Percentiles rank a stretch among this genome's conserved stretches.
These are phyloP conservation scores for Saturnispora ahearnii DNA, from an alignment of 805 yeast genomes.

Conservation along the genomic window DNA sequence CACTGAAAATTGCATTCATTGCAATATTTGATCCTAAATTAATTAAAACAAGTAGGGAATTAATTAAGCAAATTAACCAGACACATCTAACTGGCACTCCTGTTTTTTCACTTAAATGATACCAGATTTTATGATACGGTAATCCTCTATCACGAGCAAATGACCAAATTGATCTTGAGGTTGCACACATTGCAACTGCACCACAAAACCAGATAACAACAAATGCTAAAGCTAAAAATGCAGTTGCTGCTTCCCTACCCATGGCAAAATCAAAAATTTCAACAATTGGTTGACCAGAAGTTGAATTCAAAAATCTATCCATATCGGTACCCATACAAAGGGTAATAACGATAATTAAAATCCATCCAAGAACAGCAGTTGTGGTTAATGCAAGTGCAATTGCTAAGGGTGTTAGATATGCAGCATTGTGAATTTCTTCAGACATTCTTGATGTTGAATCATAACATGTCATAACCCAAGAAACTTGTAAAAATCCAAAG, in stretches of 20 bases:
- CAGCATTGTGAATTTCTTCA: slow-evolving; percentile 48
- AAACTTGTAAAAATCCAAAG: slow-evolving; percentile 47
- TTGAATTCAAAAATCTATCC: slow-evolving; percentile 24
- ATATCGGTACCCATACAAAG: slow-evolving; percentile 37
- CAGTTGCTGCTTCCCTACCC: slow-evolving; percentile 46
- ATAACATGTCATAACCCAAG: slow-evolving; percentile 53
- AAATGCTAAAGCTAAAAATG: slow-evolving; percentile 40
- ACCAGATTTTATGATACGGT: slow-evolving; percentile 37
- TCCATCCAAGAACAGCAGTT: slow-evolving; percentile 44
- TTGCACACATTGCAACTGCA: slow-evolving; percentile 40
- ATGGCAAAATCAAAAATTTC: slow-evolving; percentile 42
- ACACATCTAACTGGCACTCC: slow-evolving; percentile 37
- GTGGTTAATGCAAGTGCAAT: slow-evolving; percentile 44
- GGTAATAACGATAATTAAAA: slow-evolving; percentile 38
- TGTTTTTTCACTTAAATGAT: slow-evolving; percentile 33
- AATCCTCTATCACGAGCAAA: slow-evolving; percentile 49
- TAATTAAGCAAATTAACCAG: slow-evolving; percentile 32
- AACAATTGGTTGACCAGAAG: slow-evolving; percentile 44
- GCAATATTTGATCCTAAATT: slow-evolving; percentile 36
- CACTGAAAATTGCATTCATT: slow-evolving; percentile 46
- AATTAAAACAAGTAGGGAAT: slow-evolving; percentile 38
- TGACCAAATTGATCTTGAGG: slow-evolving; percentile 46
- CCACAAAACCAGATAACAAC: slow-evolving; percentile 46
- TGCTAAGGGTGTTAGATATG: slow-evolving; percentile 48
- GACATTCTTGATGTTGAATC: slow-evolving; percentile 49